Base-by-base conservation (phyloP, 164 flowering plant genomes). In the Saururus chinensis region DNA sequence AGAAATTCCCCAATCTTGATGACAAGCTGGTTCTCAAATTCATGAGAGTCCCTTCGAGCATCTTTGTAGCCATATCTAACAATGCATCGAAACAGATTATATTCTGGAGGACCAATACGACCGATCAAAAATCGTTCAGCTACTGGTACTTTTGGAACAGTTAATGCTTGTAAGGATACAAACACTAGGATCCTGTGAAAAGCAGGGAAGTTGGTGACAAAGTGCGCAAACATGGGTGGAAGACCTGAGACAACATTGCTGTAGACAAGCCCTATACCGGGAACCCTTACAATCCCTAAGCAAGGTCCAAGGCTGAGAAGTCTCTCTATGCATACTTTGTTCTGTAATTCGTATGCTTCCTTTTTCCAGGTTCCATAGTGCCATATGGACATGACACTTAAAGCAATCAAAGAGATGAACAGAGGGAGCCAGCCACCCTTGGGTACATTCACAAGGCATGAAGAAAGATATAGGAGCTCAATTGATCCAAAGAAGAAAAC, bases 391-490 rank as follows among this genome's bases (percentile, higher is more conserved):
- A 84, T 82, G n/a, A 78, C 16, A 19, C 68, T 59, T 67, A 83
- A 30, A 57, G 77, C 51, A 9, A 81, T 12, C 0, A 74, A 45
- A 23, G 83, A 73, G 19, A 83, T 42, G 26, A 70, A 26, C 9
- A 81, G 68, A 24, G 85, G 77, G 30, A 77, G 66, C 93, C 93
- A 87, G 22, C 85, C 89, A 21, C 89, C 88, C 53, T 67, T 57
- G 49, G 68, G 81, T 23, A 82, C 66, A 68, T 79, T 82, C 53
- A 65, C 24, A 26, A 84, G 62, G 51, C 77, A 77, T 0, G 87
- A 74, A 21, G 84, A 79, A 20, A 84, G 57, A 62, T 87, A 87
- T 52, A 80, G 62, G 45, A 71, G 61, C 59, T 86, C 92, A 7
- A 86, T 12, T 13, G 82, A 72, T 62, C 92, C 92, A 64, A 86